phyloP scores from a whole-genome alignment of 208 protist genomes.

The Endotrypanum monterogeii region DNA sequence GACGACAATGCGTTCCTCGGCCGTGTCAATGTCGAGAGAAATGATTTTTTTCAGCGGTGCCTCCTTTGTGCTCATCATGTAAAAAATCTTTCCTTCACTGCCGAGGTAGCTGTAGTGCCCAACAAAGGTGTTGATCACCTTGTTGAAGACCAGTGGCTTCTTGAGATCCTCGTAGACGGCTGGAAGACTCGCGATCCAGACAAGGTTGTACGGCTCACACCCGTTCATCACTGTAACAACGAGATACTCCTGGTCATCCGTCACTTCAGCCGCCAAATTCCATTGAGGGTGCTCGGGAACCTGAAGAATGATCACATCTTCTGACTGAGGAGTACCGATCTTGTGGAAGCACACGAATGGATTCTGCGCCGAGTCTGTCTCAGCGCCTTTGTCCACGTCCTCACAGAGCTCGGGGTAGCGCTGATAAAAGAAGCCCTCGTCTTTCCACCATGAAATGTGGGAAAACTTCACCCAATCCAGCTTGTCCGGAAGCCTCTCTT shows the following conservation, averaged over 20 bases:
- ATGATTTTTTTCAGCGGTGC: constrained; percentile 90
- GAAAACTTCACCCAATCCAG: constrained; percentile 93
- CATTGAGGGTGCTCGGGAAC: constrained; percentile 81
- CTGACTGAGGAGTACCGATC: constrained; percentile 71
- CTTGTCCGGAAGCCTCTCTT: constrained; percentile 64
- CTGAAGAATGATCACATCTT: constrained; percentile 76
- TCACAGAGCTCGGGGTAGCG: constrained; percentile 75
- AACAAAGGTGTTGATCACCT: constrained; percentile 87
- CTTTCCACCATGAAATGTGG: constrained; percentile 76
- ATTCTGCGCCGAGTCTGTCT: constrained; percentile 82
- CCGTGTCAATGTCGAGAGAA: constrained; percentile 63
- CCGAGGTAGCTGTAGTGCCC: constrained; percentile 89
- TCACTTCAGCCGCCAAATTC: constrained; percentile 65
- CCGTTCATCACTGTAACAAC: constrained; percentile 68
- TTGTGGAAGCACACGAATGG: constrained; percentile 91
- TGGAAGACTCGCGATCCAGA: constrained; percentile 79
- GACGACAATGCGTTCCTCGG: constrained; percentile 64
- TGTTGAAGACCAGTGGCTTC: constrained; percentile 54
- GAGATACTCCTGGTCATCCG: constrained; percentile 82
- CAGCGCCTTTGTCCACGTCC: constrained; percentile 77
- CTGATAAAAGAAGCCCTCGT: constrained; percentile 94
- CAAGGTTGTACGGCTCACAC: constrained; percentile 81
- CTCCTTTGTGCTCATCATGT: constrained; percentile 89
- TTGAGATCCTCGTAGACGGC: constrained; percentile 33
- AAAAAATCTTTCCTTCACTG: constrained; percentile 86